A percentile compares a stretch with the other conserved stretches of the same genome.
These are phyloP conservation scores for Podaxis rugospora DNA, from an alignment of 768 basidiomycete species.

Conservation along the genomic window DNA sequence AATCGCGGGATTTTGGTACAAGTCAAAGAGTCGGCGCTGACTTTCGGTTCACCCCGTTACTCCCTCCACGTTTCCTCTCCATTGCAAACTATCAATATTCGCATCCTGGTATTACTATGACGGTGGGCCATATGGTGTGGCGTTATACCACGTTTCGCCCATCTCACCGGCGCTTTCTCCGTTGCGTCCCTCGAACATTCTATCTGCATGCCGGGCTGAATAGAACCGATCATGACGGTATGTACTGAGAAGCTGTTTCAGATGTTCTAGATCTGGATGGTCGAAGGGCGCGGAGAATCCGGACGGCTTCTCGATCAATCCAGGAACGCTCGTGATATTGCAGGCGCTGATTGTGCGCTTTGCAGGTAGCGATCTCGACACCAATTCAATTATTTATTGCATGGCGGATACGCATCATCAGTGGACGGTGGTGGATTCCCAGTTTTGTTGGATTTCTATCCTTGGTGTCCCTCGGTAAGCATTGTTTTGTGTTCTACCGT, in stretches of 20 bases:
- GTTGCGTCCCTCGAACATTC: no score
- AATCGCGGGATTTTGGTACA: no score
- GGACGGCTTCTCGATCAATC: background rate
- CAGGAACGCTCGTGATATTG: background rate
- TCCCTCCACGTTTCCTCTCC: no score
- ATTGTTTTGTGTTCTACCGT: background rate
- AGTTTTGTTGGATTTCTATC: constrained; percentile 23
- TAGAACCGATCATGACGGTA: constrained; percentile 32
- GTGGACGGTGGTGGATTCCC: constrained; percentile 23
- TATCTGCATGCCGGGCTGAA: background rate
- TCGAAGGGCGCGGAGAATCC: background rate
- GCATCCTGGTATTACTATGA: no score
- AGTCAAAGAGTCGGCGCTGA: no score
- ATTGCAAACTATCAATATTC: no score
- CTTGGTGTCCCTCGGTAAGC: constrained; percentile 27
- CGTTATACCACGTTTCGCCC: no score
- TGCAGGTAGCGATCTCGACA: constrained; percentile 33
- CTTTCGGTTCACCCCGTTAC: no score
- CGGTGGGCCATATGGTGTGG: no score
- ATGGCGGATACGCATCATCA: constrained; percentile 33
- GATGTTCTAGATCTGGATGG: background rate
- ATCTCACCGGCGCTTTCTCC: no score
- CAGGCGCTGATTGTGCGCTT: background rate
- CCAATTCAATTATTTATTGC: constrained; percentile 38
- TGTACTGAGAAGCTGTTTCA: constrained; percentile 1